Evolutionary conservation across 805 yeast genomes (phyloP), one percentile per base, ranked within the genome.

Genomic region (Myxozyma monticola): DNA sequence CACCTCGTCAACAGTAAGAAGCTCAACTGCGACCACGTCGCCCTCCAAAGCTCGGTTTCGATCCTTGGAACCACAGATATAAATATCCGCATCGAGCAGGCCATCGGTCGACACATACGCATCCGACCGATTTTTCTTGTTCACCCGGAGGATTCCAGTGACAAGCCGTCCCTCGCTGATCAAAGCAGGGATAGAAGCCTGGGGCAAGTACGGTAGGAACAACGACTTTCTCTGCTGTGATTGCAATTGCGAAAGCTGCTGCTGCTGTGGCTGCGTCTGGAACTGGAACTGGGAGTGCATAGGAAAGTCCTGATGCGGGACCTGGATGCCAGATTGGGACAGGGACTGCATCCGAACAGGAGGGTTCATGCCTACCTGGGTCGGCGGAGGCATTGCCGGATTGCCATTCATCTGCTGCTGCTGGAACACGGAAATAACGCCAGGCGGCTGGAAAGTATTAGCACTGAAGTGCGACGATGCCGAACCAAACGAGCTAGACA

Each of bases 51-150:
- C 98, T 67, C 99, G 83, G 69, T 93, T 93, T 68, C 99, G 85
- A 70, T 93, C 99, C 68, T 93, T 93, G 9, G 98, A 90, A 9
- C 99, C 99, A 73, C 98, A 93, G 59, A 93, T 93, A 65, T 89
- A 93, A 54, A 93, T 88, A 68, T 93, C 99, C 0, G 99, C 95
- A 69, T 93, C 99, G 56, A 93, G 76, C 28, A 90, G 77, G 1
- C 96, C 96, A 67, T 90, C 97, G 0, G 98, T 91, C 5, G 96
- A 82, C n/a, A 93, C 98, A 70, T 95, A 93, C 0, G 99, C 99
- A 70, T 93, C 98, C 1, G 96, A 88, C 62, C 99, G 78, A 68
- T 93, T 93, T 69, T 93, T 93, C 69, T 89, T 90, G 71, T 93
- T 93, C 37, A 93, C 99, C 59, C 99, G 79, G 62, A 93, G 74